Evolutionary conservation across 1,284 basidiomycete genomes (phyloP), one percentile per base, ranked within the genome.

Genomic region (Leccinum fuscescens): DNA sequence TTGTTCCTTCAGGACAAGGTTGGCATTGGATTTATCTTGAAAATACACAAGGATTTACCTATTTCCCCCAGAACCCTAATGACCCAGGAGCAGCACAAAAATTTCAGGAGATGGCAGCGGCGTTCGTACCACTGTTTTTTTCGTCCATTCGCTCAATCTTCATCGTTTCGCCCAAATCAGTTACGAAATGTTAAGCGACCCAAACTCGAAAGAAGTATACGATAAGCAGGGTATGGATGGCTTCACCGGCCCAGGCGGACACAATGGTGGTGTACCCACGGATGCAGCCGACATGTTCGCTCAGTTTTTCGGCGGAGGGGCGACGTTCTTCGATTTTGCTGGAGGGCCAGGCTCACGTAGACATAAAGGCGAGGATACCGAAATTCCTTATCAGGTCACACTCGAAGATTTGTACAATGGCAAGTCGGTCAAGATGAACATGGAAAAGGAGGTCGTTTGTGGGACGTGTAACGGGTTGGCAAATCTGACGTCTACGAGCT

Each of bases 341-440:
- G 80, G 78, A 58, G 80, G 77, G 54, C 74, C 67, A 60, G 79
- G 70, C 65, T 76, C 66, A 37, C 76, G 78, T 62, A 77, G 78
- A 73, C 81, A 75, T 53, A 85, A 84, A 68, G 86, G 87, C 14
- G 80, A 88, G 64, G 89, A 94, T 74, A 87, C 90, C 6, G 79
- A 88, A 37, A 88, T 97, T 64, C 84, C 88, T 3, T 92, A 96
- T 72, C 82, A 91, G 17, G 93, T 98, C 60, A 89, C 91, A 4
- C 81, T 99, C 37, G 94, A 97, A 73, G 96, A 98, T 72, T 79
- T 96, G 29, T 98, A 94, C 77, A 92, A 90, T 62, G 96, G 96
- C 35, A 96, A 95, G 75, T 85, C 84, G 14, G 89, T 96, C 53
- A 91, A 90, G 71, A 89, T 98, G 80, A 92, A 89, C 67, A 86